Evolutionary conservation across 1,139 yeast species (phyloP).

Genomic region (Blastobotrys petasosporus): DNA sequence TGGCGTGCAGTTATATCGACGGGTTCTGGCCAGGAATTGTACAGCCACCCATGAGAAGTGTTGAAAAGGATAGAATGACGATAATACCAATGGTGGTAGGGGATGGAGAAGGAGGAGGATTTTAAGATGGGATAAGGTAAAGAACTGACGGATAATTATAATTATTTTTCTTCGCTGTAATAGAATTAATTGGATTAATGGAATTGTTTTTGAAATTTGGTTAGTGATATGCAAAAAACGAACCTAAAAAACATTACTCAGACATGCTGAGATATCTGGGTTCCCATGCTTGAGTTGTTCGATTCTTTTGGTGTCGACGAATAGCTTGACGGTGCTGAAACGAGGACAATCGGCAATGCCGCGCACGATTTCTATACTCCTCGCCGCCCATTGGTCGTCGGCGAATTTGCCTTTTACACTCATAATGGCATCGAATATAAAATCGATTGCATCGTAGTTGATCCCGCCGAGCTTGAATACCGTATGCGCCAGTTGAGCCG

Average conservation of each 20-base stretch:
- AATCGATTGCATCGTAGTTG: constrained; percentile 51
- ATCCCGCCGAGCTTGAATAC: constrained; percentile 47
- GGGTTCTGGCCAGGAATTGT: constrained; percentile 20
- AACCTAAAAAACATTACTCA: no score
- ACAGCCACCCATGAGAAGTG: constrained; percentile 15
- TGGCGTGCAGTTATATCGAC: constrained; percentile 11
- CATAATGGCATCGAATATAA: constrained; percentile 45
- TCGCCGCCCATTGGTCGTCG: constrained; percentile 4
- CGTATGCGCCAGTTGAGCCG: constrained; percentile 19
- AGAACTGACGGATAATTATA: background rate
- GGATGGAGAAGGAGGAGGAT: no score
- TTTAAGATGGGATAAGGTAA: background rate
- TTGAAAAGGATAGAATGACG: background rate
- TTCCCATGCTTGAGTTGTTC: constrained; percentile 1
- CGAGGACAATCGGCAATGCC: constrained; percentile 15
- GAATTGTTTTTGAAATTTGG: background rate
- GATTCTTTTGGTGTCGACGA: constrained; percentile 11
- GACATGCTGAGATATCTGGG: background rate
- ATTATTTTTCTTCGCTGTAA: background rate
- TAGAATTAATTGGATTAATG: background rate
- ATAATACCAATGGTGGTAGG: no score
- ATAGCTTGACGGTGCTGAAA: constrained; percentile 16
- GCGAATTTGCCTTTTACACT: constrained; percentile 7
- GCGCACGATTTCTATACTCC: constrained; percentile 14
- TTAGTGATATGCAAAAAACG: background rate